Evolutionary conservation across 1,284 basidiomycete species (phyloP), one percentile per base, ranked within the genome.

Genomic region (Boletus austroedulis): DNA sequence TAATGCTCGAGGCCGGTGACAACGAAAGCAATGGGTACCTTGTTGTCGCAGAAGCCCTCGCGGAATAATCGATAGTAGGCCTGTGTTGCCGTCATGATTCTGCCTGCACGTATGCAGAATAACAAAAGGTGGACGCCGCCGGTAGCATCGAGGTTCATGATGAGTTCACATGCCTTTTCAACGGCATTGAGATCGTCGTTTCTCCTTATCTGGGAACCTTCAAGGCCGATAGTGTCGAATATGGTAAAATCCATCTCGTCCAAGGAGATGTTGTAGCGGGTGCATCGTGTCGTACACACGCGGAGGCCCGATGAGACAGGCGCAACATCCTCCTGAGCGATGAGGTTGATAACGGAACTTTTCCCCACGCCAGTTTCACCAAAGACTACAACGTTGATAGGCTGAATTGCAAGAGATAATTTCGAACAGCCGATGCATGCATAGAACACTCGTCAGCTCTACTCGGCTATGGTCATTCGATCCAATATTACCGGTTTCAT

Each of bases 1-100:
- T 92, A 78, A 82, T 88, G 51, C 28, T 60, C 58, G 5, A 60
- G 31, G 17, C 47, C 14, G 2, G 58, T 60, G 47, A 26, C 28
- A 3, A 60, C 58, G 15, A 59, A 23, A 4, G 40, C 57, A 1
- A 60, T 17, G 11, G 57, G 57, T 2, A 59, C 50, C 11, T 17
- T 24, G 21, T 11, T 15, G 11, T 32, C 50, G 43, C 52, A 59
- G n/a, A 50, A 17, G 15, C 50, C 36, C n/a, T 59, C 57, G 23
- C 23, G 23, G 12, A 59, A 60, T 28, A 55, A 7, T 7, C 17
- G 32, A 9, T 55, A 50, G 31, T 60, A 59, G 57, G 11, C 49
- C n/a, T 11, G 50, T 12, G 28, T 31, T 8, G 24, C 21, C 8
- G 17, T 0, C n/a, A 19, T 54, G 14, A 60, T 21, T 3, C 26